Evolutionary conservation across 805 yeast species (phyloP).

Genomic region (Cyberlindnera mycetangii): DNA sequence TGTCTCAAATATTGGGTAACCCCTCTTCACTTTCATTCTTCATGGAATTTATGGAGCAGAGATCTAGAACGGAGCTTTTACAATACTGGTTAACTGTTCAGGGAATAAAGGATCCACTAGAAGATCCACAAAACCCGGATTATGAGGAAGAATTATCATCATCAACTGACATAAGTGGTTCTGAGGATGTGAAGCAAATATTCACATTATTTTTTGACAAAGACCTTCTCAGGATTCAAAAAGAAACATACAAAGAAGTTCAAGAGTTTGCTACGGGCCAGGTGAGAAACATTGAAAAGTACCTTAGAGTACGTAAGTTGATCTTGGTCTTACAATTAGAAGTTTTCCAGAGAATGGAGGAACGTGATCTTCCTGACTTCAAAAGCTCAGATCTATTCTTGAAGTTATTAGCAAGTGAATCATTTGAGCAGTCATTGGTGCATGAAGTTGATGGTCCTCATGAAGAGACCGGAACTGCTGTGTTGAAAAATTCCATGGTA

Average conservation of each 20-base stretch:
- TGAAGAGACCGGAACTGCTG: background rate
- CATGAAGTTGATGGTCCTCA: slow-evolving; percentile 28
- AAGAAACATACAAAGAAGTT: slow-evolving; percentile 33
- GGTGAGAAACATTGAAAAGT: slow-evolving; percentile 29
- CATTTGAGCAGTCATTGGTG: slow-evolving; percentile 30
- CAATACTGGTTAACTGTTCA: slow-evolving; percentile 70
- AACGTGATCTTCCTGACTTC: slow-evolving; percentile 55
- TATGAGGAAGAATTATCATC: slow-evolving; percentile 25
- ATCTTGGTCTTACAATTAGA: slow-evolving; percentile 58
- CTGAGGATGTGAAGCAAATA: slow-evolving; percentile 52
- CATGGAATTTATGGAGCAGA: slow-evolving; percentile 53
- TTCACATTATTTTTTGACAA: slow-evolving; percentile 41
- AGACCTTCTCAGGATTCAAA: slow-evolving; percentile 30
- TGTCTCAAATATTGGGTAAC: slow-evolving; percentile 46
- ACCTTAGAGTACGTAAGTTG: slow-evolving; percentile 53
- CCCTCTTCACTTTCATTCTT: slow-evolving; percentile 47
- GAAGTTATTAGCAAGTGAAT: slow-evolving; percentile 46
- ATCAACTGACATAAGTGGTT: slow-evolving; percentile 40
- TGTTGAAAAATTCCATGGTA: background rate
- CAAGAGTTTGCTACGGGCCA: slow-evolving; percentile 32
- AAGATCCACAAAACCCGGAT: slow-evolving; percentile 35
- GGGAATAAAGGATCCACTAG: slow-evolving; percentile 68
- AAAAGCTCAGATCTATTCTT: slow-evolving; percentile 55
- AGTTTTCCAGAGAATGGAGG: slow-evolving; percentile 48
- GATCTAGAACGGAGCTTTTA: slow-evolving; percentile 43